phyloP scores from a whole-genome alignment of 805 yeast genomes.

The Candida nonsorbophila region DNA sequence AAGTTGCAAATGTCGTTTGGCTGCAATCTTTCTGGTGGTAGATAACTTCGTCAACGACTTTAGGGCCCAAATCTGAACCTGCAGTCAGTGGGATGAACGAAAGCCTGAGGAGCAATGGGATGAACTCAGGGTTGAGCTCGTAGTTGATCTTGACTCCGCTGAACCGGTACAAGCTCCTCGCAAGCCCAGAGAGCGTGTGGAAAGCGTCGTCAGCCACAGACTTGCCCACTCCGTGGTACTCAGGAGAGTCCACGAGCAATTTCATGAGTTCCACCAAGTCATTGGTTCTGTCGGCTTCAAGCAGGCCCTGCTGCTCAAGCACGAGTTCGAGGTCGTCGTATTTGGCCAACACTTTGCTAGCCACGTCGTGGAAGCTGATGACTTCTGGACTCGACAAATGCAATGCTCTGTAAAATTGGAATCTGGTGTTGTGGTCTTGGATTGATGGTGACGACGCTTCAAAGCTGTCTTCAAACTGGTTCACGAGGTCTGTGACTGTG shows the following conservation, averaged over 20 bases:
- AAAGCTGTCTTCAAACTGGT: conserved; percentile 11
- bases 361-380: conserved; percentile 20
- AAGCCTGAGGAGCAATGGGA: conserved; percentile 32
- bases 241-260: conserved; percentile 30
- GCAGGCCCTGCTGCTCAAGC: conserved; percentile 5
- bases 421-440: conserved; percentile 15
- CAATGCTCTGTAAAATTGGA: conserved; percentile 17
- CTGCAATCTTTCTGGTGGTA: conserved; percentile 8
- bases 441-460: no score
- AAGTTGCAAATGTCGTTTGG: conserved; percentile 1
- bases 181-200: conserved; percentile 22
- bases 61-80: conserved; percentile 14
- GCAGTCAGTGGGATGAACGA: conserved; percentile 11
- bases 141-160: conserved; percentile 18
- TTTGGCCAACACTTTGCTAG: conserved; percentile 20
- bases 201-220: conserved; percentile 13
- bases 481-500: no score
- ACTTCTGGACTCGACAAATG: conserved; percentile 20
- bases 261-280: conserved; percentile 28
- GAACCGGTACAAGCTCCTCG: conserved; percentile 20
- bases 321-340: conserved; percentile 15
- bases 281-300: conserved; percentile 12
- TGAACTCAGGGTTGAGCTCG: conserved; percentile 19
- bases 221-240: conserved; percentile 3
- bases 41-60: conserved; percentile 18